A percentile compares a stretch with the other conserved stretches of the same genome.
Evolutionary conservation across 495 filamentous ascomycete genomes (phyloP).

Genomic region (Aspergillus cavernicola): DNA sequence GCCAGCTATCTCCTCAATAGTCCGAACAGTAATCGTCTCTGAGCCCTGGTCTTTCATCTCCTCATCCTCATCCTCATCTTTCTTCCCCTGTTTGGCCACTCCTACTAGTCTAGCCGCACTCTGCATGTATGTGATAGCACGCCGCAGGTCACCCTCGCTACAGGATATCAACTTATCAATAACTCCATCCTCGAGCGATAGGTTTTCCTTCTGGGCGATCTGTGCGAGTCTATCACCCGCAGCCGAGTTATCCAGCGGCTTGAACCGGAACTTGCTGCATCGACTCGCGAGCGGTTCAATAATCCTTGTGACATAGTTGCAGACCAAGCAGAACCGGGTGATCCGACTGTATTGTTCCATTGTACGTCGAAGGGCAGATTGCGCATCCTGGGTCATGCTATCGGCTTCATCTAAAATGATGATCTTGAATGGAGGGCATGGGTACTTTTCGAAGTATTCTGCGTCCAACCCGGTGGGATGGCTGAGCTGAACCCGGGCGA

Average conservation of each 20-base stretch:
- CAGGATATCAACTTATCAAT: conserved; percentile 79
- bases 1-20: conserved; percentile 91
- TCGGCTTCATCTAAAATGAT: conserved; percentile 97
- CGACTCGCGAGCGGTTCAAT: conserved; percentile 90
- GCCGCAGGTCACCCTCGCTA: conserved; percentile 89
- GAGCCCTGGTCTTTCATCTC: conserved; percentile 44
- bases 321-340: conserved; percentile 94
- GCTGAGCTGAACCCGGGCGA: conserved; percentile 89
- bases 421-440: conserved; percentile 97
- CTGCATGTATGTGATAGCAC: conserved; percentile 94
- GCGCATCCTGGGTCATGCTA: conserved; percentile 97
- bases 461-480: conserved; percentile 62
- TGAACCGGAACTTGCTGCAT: conserved; percentile 98
- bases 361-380: conserved; percentile 84
- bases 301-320: conserved; percentile 97
- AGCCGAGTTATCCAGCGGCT: conserved; percentile 82
- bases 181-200: conserved; percentile 71
- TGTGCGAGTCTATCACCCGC: conserved; percentile 69
- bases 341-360: conserved; percentile 98
- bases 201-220: conserved; percentile 74
- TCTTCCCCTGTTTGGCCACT: conserved; percentile 39
- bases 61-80: conserved; percentile 48
- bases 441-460: conserved; percentile 71
- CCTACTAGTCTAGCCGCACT: conserved; percentile 80
- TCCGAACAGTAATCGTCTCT: conserved; percentile 63